These are phyloP conservation scores for Alternaria viburni DNA, from an alignment of 2,329 filamentous ascomycete genomes.

Conservation along the genomic window DNA sequence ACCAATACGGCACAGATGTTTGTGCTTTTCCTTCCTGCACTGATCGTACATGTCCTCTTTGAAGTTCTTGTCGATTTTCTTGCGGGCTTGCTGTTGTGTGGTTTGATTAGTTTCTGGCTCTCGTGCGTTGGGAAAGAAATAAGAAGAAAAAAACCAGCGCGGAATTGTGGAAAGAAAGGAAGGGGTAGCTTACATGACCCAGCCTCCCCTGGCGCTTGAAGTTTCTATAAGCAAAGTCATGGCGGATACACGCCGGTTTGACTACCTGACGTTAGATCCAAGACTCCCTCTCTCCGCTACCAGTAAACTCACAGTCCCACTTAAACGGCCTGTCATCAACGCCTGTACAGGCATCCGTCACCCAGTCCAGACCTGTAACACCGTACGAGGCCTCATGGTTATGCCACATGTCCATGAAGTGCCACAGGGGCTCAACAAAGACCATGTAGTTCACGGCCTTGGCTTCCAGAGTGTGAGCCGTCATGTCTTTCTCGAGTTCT, in stretches of 20 bases:
- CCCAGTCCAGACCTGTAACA: not conserved
- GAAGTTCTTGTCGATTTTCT: not conserved
- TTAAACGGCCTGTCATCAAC: not conserved
- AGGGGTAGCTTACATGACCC: not conserved
- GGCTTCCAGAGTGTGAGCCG: not conserved
- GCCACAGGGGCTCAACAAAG: not conserved
- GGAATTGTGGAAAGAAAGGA: not conserved
- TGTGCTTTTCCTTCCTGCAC: not conserved
- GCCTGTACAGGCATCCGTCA: not conserved
- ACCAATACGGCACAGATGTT: not conserved
- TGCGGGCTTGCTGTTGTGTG: not conserved
- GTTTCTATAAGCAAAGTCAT: not conserved
- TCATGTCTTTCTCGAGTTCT: not conserved
- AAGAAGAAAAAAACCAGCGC: too few species aligned
- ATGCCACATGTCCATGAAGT: not conserved
- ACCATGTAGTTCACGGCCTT: not conserved
- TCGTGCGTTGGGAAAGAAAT: not conserved
- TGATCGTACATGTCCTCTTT: not conserved
- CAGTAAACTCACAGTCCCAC: not conserved
- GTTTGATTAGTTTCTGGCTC: not conserved
- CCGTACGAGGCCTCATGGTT: not conserved
- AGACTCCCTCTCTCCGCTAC: rapidly evolving
- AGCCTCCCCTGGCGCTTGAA: not conserved
- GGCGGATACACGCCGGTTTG: not conserved
- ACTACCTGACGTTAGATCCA: not conserved